phyloP scores from a whole-genome alignment of 257 asterid genomes.

The Ligustrum vulgare region DNA sequence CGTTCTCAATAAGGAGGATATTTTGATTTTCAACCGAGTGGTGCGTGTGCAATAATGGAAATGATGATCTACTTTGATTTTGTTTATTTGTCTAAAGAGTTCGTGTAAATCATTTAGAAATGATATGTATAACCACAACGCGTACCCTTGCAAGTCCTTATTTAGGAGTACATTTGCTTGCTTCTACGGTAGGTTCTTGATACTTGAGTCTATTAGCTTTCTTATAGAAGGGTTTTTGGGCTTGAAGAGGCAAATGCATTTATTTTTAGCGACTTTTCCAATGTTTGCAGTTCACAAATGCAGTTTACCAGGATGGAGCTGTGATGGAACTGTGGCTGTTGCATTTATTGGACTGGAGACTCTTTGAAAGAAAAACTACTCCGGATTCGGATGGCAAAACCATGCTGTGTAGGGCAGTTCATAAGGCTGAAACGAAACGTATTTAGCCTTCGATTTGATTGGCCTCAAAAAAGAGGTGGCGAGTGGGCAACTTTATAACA shows the following conservation, averaged over 20 bases:
- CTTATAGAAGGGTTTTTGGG: neutral
- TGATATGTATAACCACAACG: neutral
- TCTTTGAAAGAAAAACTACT: constrained; percentile 43
- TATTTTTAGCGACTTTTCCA: neutral
- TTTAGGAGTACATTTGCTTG: neutral
- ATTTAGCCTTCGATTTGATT: constrained; percentile 45
- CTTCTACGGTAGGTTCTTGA: neutral
- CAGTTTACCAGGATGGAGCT: constrained; percentile 41
- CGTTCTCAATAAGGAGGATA: neutral
- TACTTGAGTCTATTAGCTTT: neutral
- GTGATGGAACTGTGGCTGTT: constrained; percentile 46
- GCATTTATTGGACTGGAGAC: constrained; percentile 58
- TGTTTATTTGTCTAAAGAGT: neutral
- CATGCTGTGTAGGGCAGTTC: constrained; percentile 45
- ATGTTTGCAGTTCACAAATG: constrained; percentile 46
- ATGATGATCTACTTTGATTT: neutral
- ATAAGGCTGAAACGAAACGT: constrained; percentile 47
- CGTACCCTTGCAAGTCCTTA: neutral
- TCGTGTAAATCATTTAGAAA: neutral
- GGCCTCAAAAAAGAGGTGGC: constrained; percentile 52
- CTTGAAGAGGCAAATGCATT: neutral
- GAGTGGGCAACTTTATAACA: constrained; percentile 50
- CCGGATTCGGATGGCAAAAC: constrained; percentile 45
- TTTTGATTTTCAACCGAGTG: neutral
- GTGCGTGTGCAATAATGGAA: neutral